These are phyloP conservation scores for Erodium trifolium DNA, from an alignment of 441 rosid species.

Conservation along the genomic window DNA sequence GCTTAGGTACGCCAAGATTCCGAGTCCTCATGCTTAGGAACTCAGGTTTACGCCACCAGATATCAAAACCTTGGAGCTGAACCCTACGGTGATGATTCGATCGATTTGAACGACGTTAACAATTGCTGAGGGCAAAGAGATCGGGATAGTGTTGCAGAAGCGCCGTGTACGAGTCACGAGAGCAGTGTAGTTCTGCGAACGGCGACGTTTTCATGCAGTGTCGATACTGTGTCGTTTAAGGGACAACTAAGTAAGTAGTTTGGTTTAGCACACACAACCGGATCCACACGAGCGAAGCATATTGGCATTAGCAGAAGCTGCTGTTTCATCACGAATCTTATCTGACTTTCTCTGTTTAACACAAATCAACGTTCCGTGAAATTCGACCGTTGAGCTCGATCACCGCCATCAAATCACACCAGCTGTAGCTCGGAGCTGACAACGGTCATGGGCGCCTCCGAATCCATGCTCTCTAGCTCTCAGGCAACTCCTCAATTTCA, in stretches of 20 bases:
- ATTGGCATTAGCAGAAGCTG: not conserved
- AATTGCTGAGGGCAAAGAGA: not conserved
- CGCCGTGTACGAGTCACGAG: not conserved
- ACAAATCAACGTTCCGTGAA: not conserved
- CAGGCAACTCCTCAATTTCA: constrained; percentile 27
- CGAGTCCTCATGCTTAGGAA: constrained; percentile 31
- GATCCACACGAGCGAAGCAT: not conserved
- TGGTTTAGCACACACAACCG: no score
- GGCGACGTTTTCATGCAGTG: not conserved
- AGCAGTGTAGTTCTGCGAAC: not conserved
- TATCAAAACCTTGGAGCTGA: not conserved
- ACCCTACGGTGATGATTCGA: not conserved
- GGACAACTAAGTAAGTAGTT: no score
- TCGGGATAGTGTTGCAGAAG: not conserved
- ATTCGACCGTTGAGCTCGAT: constrained; percentile 7
- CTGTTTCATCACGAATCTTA: not conserved
- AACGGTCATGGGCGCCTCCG: constrained; percentile 43
- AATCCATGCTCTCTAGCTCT: constrained; percentile 31
- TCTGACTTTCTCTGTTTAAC: not conserved
- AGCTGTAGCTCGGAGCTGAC: not conserved
- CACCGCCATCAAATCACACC: not conserved
- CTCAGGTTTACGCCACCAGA: no score
- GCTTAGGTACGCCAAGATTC: constrained; percentile 22
- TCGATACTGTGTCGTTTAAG: not conserved
- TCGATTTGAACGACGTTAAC: not conserved